Evolutionary conservation across 352 stramenopile species (phyloP).

Genomic region (Pythium myriotylum): DNA sequence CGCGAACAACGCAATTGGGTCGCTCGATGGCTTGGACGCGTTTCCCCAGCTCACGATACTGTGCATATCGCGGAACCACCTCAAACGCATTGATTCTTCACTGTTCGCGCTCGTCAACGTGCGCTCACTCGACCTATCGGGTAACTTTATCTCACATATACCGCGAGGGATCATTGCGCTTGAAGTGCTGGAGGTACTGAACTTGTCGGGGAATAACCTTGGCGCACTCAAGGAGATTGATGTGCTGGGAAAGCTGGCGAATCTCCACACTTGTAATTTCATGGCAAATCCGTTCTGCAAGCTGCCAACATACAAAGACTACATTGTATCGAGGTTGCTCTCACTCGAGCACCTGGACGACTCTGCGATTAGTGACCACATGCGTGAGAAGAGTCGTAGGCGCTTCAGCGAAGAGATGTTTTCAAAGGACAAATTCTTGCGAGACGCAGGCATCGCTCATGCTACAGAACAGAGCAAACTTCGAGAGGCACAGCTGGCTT

Average conservation of each 20-base stretch:
- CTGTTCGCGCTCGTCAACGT: slow-evolving; percentile 52
- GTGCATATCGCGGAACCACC: slow-evolving; percentile 63
- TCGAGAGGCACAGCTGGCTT: slow-evolving; percentile 49
- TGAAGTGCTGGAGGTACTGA: slow-evolving; percentile 55
- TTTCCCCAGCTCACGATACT: slow-evolving; percentile 52
- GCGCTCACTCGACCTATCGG: slow-evolving; percentile 62
- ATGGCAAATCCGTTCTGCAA: slow-evolving; percentile 73
- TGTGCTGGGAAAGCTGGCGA: slow-evolving; percentile 49
- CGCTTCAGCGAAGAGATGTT: slow-evolving; percentile 65
- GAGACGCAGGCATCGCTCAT: slow-evolving; percentile 43
- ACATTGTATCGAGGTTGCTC: slow-evolving; percentile 64
- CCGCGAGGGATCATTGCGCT: slow-evolving; percentile 53
- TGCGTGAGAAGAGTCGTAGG: slow-evolving; percentile 62
- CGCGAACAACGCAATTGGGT: slow-evolving; percentile 62
- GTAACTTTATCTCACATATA: slow-evolving; percentile 84
- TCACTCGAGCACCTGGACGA: slow-evolving; percentile 70
- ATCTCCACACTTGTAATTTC: slow-evolving; percentile 68
- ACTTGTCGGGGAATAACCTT: slow-evolving; percentile 77
- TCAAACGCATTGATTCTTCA: slow-evolving; percentile 57
- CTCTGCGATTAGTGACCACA: slow-evolving; percentile 36
- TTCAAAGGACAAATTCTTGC: slow-evolving; percentile 54
- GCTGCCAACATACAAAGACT: slow-evolving; percentile 76
- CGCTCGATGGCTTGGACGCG: slow-evolving; percentile 57
- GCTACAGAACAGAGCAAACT: slow-evolving; percentile 62
- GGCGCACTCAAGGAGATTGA: slow-evolving; percentile 75